Evolutionary conservation across 192 early-diverging fungal species (phyloP).

Genomic region (Coemansia nantahalensis): DNA sequence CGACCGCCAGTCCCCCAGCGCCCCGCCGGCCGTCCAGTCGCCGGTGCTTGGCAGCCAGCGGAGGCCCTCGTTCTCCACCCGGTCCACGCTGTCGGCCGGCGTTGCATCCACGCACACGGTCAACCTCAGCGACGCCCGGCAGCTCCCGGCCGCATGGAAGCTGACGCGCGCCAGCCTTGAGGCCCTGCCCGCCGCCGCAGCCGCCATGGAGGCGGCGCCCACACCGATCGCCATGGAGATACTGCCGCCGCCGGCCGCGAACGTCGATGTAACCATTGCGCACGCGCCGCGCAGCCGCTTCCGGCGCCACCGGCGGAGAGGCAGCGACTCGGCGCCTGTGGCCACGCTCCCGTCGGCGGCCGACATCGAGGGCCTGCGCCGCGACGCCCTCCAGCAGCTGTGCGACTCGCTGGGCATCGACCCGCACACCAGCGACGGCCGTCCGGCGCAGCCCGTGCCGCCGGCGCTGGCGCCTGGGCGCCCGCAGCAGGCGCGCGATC

Average conservation of each 20-base stretch:
- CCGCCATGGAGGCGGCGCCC: too few relatives aligned
- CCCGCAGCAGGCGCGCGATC: constrained; percentile 2
- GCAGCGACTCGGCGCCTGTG: constrained; percentile 25
- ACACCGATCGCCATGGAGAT: too few relatives aligned
- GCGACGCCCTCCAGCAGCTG: constrained; percentile 20
- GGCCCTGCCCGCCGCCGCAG: background rate
- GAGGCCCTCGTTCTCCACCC: constrained; percentile 6
- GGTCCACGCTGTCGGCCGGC: constrained; percentile 4
- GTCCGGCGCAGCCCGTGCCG: too few relatives aligned
- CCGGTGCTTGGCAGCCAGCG: background rate
- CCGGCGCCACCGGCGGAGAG: constrained; percentile 25
- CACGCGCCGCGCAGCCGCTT: background rate
- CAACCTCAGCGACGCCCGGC: constrained; percentile 4
- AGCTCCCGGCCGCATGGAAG: constrained; percentile 32
- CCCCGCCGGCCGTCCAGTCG: background rate
- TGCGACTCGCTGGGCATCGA: constrained; percentile 40
- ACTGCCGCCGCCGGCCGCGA: too few relatives aligned
- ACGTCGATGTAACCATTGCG: too few relatives aligned
- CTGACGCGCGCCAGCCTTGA: constrained; percentile 29
- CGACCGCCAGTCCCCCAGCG: background rate
- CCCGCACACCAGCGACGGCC: constrained; percentile 28
- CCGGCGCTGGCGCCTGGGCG: constrained; percentile 4
- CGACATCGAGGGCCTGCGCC: constrained; percentile 36
- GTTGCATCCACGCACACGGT: constrained; percentile 2
- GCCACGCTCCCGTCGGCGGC: constrained; percentile 14